Conservation (phyloP, 176 grass and related monocot species). For the Areca catechu region DNA sequence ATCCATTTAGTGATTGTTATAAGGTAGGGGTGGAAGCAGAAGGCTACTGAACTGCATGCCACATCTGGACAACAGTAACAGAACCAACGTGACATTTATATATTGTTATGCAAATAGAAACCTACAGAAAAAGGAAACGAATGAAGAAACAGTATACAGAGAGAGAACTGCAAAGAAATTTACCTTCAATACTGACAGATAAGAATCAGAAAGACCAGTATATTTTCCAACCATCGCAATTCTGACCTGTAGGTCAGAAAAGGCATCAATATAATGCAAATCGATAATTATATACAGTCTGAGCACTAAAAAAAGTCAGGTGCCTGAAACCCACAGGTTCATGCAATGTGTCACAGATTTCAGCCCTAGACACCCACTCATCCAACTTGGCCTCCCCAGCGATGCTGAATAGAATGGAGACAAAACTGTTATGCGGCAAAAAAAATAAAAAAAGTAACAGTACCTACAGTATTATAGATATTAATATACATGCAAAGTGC, state of each 20-base stretch:
- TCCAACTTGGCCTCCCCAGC: constrained; percentile 26
- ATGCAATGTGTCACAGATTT: constrained; percentile 24
- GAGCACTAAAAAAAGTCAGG: not conserved
- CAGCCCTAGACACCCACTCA: constrained; percentile 25
- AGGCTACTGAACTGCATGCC: no score
- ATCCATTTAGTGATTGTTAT: no score
- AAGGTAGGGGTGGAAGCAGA: no score
- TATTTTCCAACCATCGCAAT: constrained; percentile 52
- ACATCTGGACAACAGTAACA: no score
- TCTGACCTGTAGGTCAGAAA: constrained; percentile 23
- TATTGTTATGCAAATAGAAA: no score
- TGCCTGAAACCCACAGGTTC: constrained; percentile 30
- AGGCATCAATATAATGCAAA: not conserved
- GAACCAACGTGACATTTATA: no score
- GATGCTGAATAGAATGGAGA: constrained; percentile 4
- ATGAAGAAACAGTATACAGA: not conserved
- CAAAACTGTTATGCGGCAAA: no score
- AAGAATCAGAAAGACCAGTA: constrained; percentile 42
- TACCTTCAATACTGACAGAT: constrained; percentile 50
- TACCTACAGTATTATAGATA: no score
- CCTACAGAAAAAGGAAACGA: not conserved
- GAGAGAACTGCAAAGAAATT: not conserved
- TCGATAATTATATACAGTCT: not conserved
- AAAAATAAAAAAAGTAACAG: no score
- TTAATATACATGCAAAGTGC: no score